phyloP scores from a whole-genome alignment of 2,329 filamentous ascomycete species.

The Talaromyces sp. region DNA sequence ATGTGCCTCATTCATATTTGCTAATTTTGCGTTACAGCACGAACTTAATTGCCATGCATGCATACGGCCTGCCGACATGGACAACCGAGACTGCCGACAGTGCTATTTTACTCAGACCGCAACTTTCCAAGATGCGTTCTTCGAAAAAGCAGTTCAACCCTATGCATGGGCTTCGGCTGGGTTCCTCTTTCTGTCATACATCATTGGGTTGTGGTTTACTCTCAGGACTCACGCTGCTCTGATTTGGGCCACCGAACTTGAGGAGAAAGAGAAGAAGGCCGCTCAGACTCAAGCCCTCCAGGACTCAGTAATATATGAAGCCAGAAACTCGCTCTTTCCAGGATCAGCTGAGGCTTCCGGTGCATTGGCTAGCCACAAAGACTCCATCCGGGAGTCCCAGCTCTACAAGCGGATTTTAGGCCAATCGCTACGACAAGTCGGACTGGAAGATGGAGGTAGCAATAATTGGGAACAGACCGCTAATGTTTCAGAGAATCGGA shows the following conservation, averaged over 20 bases:
- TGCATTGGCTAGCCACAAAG: constrained; percentile 54
- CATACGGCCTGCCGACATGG: constrained; percentile 53
- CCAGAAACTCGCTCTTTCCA: constrained; percentile 35
- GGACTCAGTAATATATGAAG: constrained; percentile 39
- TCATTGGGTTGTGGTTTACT: constrained; percentile 94
- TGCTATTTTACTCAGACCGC: constrained; percentile 93
- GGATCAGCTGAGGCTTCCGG: constrained; percentile 33
- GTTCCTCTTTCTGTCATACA: constrained; percentile 86
- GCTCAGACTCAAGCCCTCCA: constrained; percentile 11
- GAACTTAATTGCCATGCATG: constrained; percentile 81
- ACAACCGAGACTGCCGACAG: constrained; percentile 73
- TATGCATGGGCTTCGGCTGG: constrained; percentile 89
- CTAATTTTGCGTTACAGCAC: constrained; percentile 61
- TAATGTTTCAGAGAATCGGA: constrained; percentile 21
- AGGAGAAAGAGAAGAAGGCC: constrained; percentile 59
- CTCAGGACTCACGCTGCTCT: constrained; percentile 93
- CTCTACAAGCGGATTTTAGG: constrained; percentile 92
- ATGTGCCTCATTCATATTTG: background rate
- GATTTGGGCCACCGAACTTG: constrained; percentile 87
- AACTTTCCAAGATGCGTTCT: constrained; percentile 83
- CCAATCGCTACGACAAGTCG: constrained; percentile 83
- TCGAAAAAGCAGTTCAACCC: constrained; percentile 83
- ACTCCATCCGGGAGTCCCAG: constrained; percentile 81
- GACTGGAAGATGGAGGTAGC: constrained; percentile 62
- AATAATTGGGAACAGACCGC: constrained; percentile 36